Base-by-base conservation (phyloP, 306 rosid species). In the Chamaecrista fasciculata region DNA sequence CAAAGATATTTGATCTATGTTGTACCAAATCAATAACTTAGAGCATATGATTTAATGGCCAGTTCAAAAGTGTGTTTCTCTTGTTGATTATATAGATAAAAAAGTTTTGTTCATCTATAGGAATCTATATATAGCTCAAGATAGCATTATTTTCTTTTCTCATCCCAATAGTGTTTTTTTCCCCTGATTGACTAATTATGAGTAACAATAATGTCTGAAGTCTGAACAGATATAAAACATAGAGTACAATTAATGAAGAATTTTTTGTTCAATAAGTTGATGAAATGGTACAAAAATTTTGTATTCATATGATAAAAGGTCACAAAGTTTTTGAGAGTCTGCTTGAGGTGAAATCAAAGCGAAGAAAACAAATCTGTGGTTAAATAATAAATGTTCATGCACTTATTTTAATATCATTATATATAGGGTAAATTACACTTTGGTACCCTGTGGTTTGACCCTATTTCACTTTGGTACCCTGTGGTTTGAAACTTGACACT, bases 241-340 rank as follows among this genome's bases (percentile, higher is more conserved):
- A 61, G 39, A 58, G 80, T 70, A 74, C 77, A 42, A 25, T 65
- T 16, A 65, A 65, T 70, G 68, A 63, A 23, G 53, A 40, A 58
- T 43, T 61, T 61, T 60, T 61, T 70, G 62, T 31, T 65, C 14
- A 34, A 34, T 39, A 25, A 39, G 58, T 18, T 34, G 67, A 24
- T 23, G 21, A n/a, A n/a, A 67, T 72, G 51, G 63, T 26, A 61
- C 60, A 76, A 46, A 71, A 46, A n/a, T n/a, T 4, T 68, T 76
- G 43, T 23, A n/a, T 71, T 75, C 84, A 66, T 68, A 75, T 66
- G 62, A 11, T 24, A 26, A 12, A 8, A 28, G 23, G 50, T 75
- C 23, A 58, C 11, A 8, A 68, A 37, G 64, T 39, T 63, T 55
- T 25, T 20, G 39, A 44, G 42, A 62, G 28, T 66, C 37, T 31